Evolutionary conservation across 768 basidiomycete species (phyloP), one percentile per base, ranked within the genome.

Genomic region (Tricholoma sp.): DNA sequence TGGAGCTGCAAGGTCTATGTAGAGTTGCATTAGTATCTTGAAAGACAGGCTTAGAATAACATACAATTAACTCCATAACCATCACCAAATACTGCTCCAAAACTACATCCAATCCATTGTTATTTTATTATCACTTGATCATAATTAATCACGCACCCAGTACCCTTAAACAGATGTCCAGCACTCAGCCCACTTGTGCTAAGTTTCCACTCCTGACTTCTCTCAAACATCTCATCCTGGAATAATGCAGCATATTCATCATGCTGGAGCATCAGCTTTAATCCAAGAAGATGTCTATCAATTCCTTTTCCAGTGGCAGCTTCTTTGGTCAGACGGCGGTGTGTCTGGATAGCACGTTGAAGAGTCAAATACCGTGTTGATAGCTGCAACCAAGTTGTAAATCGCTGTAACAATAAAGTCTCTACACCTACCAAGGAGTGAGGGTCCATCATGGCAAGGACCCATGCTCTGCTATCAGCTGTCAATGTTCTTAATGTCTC

Each of bases 41-140:
- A 15, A 31, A 18, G 2, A 39, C 8, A 48, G 11, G 49, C 52
- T 12, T 13, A 29, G 4, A 49, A 42, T 39, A 18, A 77, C 89
- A 64, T 66, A 94, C 94, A 98, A 67, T 92, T 96, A 63, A 97
- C 88, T 1, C 95, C 94, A 74, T 95, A 96, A 8, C 95, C 95
- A 73, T 95, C 87, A 39, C 82, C 77, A 72, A 85, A 94, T 9
- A 76, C 72, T 2, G 93, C 74, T 3, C 95, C 94, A 69, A 97
- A 97, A 3, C 84, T 85, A 57, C 24, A n/a, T 8, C 28, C 8
- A n/a, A n/a, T 8, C 28, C 8, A n/a, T 49, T 5, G 17, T 49
- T n/a, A 9, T 55, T 18, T 39, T 31, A 54, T 12, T 50, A 53
- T 31, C 20, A 7, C 53, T 49, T 49, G 29, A 47, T 24, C 6